Percentiles rank a stretch among this genome's conserved stretches.
These are phyloP conservation scores for Solanum neorickii DNA, from an alignment of 257 asterid genomes.

Conservation along the genomic window DNA sequence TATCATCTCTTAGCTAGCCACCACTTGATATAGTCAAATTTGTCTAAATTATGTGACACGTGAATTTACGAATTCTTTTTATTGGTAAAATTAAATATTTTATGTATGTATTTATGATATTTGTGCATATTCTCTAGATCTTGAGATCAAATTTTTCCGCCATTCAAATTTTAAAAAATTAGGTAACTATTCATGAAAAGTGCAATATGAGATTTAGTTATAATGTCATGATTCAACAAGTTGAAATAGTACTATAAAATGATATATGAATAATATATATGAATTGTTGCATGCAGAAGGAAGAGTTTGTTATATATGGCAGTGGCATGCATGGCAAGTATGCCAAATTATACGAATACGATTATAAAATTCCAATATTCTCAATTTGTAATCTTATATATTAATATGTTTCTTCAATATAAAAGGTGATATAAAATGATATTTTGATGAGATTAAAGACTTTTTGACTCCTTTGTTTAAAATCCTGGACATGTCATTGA, in stretches of 20 bases:
- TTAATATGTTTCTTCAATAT: too few relatives aligned
- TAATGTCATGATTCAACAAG: too few relatives aligned
- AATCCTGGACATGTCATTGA: not conserved
- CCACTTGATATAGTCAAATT: not conserved
- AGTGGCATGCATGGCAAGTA: slow-evolving; percentile 20
- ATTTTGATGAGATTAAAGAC: not conserved
- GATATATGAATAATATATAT: not conserved
- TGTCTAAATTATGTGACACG: not conserved
- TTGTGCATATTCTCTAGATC: too few relatives aligned
- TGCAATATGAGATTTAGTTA: too few relatives aligned
- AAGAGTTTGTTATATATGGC: slow-evolving; percentile 3
- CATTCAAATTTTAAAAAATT: too few relatives aligned
- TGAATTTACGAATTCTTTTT: not conserved
- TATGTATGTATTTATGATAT: too few relatives aligned
- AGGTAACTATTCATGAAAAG: too few relatives aligned
- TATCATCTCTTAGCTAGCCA: not conserved
- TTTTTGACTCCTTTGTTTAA: not conserved
- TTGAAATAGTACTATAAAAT: not conserved
- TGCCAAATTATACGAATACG: slow-evolving; percentile 10
- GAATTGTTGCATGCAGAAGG: slow-evolving; percentile 9
- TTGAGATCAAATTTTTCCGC: too few relatives aligned
- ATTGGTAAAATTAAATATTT: not conserved
- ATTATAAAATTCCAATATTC: not conserved
- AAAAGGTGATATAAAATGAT: too few relatives aligned
- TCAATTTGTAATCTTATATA: too few relatives aligned